Base-by-base conservation (phyloP, 2,329 filamentous ascomycete species). In the Diplocarpon mali region DNA sequence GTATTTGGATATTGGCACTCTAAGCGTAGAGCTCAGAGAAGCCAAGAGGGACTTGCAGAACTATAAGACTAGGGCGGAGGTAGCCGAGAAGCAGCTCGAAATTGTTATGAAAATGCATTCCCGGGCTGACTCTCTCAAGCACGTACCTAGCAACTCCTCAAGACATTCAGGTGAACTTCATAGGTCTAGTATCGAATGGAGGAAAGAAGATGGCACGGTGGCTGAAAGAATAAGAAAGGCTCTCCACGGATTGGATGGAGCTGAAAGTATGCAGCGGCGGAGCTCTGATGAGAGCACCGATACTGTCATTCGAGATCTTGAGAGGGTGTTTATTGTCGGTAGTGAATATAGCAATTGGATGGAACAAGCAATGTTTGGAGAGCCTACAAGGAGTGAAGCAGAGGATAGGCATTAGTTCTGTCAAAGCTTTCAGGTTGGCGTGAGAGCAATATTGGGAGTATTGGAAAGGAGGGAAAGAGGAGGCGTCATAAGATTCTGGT, bases 41-140 rank as follows among this genome's bases (percentile, higher is more conserved):
- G 59, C 65, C 3, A 66, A 65, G 40, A 58, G 62, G 29, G 70
- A 74, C 38, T 57, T 64, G 29, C 54, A 62, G 27, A 66, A 62
- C 49, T 82, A 77, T 78, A 71, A 66, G 50, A 66, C 65, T 28
- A 65, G 74, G 28, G 78, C 78, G 0, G 68, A 76, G 53, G 64
- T 67, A 3, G 75, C 76, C 0, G 76, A 82, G 62, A 66, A 62
- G 48, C 66, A 70, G 39, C 57, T 78, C 14, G 64, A 66, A 3
- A 65, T 69, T 3, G 38, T 58, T 2, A 46, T 37, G 8, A 49
- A 49, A 14, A 16, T 47, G 24, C 42, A 49, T 24, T 49, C 51
- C 7, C 46, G 41, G 16, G 38, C 27, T 15, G 41, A 43, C 11
- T 43, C 40, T 11, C 35, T 43, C 27, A 43, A 43, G 35, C 34